Evolutionary conservation across 495 filamentous ascomycete species (phyloP).

Genomic region (Mytilinidion resinicola): DNA sequence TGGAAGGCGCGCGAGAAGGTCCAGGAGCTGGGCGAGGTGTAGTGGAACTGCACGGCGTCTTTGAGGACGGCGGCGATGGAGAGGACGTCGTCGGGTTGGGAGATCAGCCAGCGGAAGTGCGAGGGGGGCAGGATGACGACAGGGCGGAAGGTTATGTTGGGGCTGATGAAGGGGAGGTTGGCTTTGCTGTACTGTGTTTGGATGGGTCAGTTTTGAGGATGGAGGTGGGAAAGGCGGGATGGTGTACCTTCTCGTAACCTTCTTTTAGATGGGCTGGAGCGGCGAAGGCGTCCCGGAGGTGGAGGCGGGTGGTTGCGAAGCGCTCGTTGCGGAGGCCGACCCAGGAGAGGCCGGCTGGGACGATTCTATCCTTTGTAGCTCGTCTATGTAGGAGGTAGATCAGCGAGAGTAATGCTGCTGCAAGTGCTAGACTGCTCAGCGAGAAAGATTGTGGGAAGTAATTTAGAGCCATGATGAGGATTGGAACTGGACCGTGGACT

Average conservation of each 20-base stretch:
- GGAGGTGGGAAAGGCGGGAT: background rate
- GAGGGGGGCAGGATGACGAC: slow-evolving; percentile 41
- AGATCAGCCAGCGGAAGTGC: slow-evolving; percentile 39
- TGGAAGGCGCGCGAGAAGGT: slow-evolving; percentile 15
- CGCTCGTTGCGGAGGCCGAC: background rate
- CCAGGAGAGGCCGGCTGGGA: background rate
- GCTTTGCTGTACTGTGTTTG: slow-evolving; percentile 37
- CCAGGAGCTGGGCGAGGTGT: slow-evolving; percentile 21
- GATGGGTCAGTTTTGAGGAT: background rate
- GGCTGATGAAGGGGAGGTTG: slow-evolving; percentile 36
- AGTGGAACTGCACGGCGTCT: slow-evolving; percentile 37
- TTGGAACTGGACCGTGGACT: too few species aligned
- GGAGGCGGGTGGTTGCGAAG: background rate
- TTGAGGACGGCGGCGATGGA: slow-evolving; percentile 34
- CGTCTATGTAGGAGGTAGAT: too few species aligned
- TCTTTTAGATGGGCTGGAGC: background rate
- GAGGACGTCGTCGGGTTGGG: slow-evolving; percentile 43
- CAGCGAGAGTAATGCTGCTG: too few species aligned
- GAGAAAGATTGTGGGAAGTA: too few species aligned
- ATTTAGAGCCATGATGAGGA: too few species aligned
- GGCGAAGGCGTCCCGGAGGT: background rate
- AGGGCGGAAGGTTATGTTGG: slow-evolving; percentile 38
- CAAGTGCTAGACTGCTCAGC: too few species aligned
- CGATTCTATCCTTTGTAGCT: too few species aligned
- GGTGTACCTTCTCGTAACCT: background rate